Conservation (phyloP, 2,329 filamentous ascomycete genomes). For the Aspergillus caelatus region DNA sequence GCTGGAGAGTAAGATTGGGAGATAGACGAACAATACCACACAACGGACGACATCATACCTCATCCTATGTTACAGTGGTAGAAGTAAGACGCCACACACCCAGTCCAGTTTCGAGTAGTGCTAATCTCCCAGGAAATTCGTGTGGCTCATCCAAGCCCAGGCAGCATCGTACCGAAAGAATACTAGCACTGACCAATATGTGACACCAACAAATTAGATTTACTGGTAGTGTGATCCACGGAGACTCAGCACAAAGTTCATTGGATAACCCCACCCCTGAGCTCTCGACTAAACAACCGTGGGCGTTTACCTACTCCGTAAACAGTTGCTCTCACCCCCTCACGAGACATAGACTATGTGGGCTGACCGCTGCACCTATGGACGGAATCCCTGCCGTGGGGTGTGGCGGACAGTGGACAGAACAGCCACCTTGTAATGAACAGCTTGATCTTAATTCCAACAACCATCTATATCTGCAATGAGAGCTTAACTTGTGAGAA, state of each 20-base stretch:
- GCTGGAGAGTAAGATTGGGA: background rate
- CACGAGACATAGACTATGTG: background rate
- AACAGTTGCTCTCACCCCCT: conserved; percentile 1
- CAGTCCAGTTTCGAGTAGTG: no score
- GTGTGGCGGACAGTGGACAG: background rate
- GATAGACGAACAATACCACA: background rate
- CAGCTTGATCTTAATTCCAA: background rate
- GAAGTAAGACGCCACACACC: background rate
- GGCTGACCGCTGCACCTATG: background rate
- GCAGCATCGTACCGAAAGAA: background rate
- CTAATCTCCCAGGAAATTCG: background rate
- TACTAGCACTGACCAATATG: background rate
- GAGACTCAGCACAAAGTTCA: background rate
- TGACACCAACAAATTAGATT: background rate
- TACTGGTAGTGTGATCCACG: background rate
- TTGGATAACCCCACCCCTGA: background rate
- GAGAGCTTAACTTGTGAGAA: background rate
- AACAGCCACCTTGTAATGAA: background rate
- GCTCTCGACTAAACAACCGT: background rate
- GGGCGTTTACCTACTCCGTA: background rate
- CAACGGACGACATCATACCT: background rate
- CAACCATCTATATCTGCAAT: background rate
- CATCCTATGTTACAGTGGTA: background rate
- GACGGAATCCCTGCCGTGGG: background rate
- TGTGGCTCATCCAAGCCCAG: background rate